Evolutionary conservation across 1,284 basidiomycete genomes (phyloP).

Genomic region (Tilletia indica): DNA sequence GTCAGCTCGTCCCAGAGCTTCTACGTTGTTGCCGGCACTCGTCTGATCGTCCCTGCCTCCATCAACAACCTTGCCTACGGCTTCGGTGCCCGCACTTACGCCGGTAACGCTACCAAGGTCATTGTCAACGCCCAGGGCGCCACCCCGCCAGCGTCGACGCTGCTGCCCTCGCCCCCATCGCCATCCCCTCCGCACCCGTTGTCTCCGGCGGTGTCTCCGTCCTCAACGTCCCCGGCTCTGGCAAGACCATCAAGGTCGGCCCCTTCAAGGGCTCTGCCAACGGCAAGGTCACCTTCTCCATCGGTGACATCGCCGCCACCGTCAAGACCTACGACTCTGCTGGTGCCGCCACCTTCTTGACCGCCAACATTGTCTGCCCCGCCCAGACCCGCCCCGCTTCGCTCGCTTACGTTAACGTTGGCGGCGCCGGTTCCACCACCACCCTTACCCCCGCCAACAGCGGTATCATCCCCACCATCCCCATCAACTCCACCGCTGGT

Average conservation of each 20-base stretch:
- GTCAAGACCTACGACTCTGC: constrained; percentile 1
- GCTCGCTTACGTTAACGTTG: constrained; percentile 11
- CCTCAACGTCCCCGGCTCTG: constrained; percentile 1
- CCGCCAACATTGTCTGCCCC: constrained; percentile 15
- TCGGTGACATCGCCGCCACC: constrained; percentile 3
- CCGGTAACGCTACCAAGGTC: constrained; percentile 17
- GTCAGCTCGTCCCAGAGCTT: constrained; percentile 8
- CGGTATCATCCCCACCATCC: constrained; percentile 7
- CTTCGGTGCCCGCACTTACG: constrained; percentile 16
- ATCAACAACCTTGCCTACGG: constrained; percentile 17
- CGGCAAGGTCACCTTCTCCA: background rate
- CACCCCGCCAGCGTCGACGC: background rate
- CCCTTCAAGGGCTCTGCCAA: constrained; percentile 18
- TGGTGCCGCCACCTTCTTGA: constrained; percentile 6
- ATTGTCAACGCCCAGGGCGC: constrained; percentile 15
- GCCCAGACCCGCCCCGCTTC: constrained; percentile 14
- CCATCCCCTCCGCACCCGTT: constrained; percentile 5
- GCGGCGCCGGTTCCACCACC: constrained; percentile 3
- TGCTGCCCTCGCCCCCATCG: background rate
- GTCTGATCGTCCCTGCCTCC: constrained; percentile 14
- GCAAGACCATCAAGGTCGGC: constrained; percentile 15
- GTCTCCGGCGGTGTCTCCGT: constrained; percentile 16
- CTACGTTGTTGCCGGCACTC: constrained; percentile 13
- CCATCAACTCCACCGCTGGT: constrained; percentile 15
- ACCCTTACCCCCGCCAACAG: constrained; percentile 9